A percentile compares a stretch with the other conserved stretches of the same genome.
Evolutionary conservation across 768 basidiomycete species (phyloP).

Genomic region (Termitomyces sp.): DNA sequence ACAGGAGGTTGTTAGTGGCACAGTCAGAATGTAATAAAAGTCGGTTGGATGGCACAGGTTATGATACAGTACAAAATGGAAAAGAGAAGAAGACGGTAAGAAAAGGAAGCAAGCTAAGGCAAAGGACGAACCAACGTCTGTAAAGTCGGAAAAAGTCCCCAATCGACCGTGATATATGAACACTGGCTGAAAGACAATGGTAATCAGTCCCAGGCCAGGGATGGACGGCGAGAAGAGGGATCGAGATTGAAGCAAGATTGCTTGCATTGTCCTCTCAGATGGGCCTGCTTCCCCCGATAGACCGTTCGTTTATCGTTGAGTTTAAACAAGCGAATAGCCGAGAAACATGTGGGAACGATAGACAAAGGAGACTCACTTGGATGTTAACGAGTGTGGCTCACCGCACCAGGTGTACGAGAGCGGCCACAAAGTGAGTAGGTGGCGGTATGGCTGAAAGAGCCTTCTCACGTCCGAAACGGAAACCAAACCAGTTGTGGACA

Average conservation of each 20-base stretch:
- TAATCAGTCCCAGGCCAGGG: conserved; percentile 9
- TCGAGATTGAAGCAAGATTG: conserved; percentile 16
- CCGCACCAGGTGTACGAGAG: conserved; percentile 45
- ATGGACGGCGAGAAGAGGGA: conserved; percentile 10
- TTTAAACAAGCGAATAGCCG: background rate
- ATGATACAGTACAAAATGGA: conserved; percentile 11
- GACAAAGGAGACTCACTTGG: conserved; percentile 34
- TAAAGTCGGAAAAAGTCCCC: conserved; percentile 14
- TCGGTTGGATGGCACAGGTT: conserved; percentile 13
- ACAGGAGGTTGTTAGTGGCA: conserved; percentile 10
- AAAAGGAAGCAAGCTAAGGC: conserved; percentile 9
- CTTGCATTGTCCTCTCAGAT: conserved; percentile 18
- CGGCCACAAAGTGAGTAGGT: conserved; percentile 15
- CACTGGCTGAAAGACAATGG: conserved; percentile 25
- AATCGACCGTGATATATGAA: conserved; percentile 24
- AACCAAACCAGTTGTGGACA: conserved; percentile 40
- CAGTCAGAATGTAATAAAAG: conserved; percentile 3
- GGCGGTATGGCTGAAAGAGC: conserved; percentile 15
- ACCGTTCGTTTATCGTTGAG: conserved; percentile 3
- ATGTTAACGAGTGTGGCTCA: conserved; percentile 49
- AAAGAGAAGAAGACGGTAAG: conserved; percentile 25
- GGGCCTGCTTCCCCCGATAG: conserved; percentile 3
- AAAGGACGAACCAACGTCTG: conserved; percentile 22
- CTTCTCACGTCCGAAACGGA: conserved; percentile 34
- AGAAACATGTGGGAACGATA: conserved; percentile 2